Evolutionary conservation across 495 filamentous ascomycete genomes (phyloP).

Genomic region (Penicillium soppii): DNA sequence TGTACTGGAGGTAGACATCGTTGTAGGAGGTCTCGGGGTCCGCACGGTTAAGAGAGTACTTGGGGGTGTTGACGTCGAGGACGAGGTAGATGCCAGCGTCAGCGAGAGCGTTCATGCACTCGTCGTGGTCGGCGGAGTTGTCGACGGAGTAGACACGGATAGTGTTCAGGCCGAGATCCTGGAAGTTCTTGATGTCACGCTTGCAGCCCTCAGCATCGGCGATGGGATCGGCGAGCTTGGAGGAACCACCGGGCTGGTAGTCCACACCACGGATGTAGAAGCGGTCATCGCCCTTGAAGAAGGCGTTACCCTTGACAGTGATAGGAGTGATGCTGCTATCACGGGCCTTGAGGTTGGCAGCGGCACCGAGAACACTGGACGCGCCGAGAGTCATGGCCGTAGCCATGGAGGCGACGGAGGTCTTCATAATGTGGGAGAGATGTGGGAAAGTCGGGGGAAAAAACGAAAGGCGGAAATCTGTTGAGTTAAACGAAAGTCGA

Average conservation of each 20-base stretch:
- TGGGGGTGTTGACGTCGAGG: slow-evolving; percentile 76
- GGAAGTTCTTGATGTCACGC: slow-evolving; percentile 82
- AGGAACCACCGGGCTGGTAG: slow-evolving; percentile 92
- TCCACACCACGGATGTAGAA: slow-evolving; percentile 96
- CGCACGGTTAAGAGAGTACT: slow-evolving; percentile 80
- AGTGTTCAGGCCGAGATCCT: slow-evolving; percentile 84
- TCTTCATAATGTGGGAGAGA: slow-evolving; percentile 52
- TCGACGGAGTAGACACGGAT: slow-evolving; percentile 92
- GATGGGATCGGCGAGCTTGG: slow-evolving; percentile 74
- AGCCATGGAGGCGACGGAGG: slow-evolving; percentile 53
- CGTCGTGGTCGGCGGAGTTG: slow-evolving; percentile 78
- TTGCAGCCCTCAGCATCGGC: slow-evolving; percentile 67
- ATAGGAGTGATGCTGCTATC: slow-evolving; percentile 47
- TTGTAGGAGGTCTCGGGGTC: slow-evolving; percentile 83
- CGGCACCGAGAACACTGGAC: slow-evolving; percentile 46
- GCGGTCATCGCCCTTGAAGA: slow-evolving; percentile 77
- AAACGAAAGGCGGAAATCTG: slow-evolving; percentile 10
- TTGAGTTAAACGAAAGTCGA: slow-evolving; percentile 15
- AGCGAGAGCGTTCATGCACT: slow-evolving; percentile 78
- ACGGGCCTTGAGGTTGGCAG: slow-evolving; percentile 44
- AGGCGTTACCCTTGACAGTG: slow-evolving; percentile 68
- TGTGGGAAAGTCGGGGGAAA: slow-evolving; percentile 3
- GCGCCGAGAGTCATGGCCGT: slow-evolving; percentile 50
- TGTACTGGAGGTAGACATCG: slow-evolving; percentile 82
- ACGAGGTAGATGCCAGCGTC: slow-evolving; percentile 91